Conservation (phyloP, 495 filamentous ascomycete genomes). For the Baudoinia panamericana region DNA sequence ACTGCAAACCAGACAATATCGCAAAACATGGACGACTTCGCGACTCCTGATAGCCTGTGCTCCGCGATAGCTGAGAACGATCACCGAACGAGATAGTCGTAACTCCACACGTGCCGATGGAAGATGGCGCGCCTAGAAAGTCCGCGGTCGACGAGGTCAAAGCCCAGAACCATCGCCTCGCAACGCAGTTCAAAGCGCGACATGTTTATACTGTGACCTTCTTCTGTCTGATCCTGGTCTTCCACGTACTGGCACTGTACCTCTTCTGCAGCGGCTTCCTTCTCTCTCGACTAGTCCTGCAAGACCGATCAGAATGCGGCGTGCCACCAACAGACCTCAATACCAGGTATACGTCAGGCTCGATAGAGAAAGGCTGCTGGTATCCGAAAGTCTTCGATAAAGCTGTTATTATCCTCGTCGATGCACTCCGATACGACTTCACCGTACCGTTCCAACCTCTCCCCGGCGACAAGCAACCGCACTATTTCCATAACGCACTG, state of each 20-base stretch:
- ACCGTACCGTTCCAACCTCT: slow-evolving; percentile 61
- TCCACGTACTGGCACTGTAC: slow-evolving; percentile 72
- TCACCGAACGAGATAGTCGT: no score
- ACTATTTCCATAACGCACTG: slow-evolving; percentile 76
- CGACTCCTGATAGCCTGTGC: no score
- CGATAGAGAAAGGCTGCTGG: slow-evolving; percentile 69
- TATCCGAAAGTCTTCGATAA: slow-evolving; percentile 85
- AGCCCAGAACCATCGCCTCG: slow-evolving; percentile 25
- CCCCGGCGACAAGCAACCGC: slow-evolving; percentile 37
- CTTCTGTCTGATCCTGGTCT: slow-evolving; percentile 40
- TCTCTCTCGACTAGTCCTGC: slow-evolving; percentile 78
- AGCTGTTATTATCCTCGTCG: slow-evolving; percentile 81
- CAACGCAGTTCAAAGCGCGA: slow-evolving; percentile 40
- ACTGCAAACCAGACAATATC: no score
- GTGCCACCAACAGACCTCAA: slow-evolving; percentile 49
- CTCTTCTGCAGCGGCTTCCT: slow-evolving; percentile 97
- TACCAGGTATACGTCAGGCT: slow-evolving; percentile 32
- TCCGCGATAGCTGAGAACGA: no score
- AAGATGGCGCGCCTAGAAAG: slow-evolving; percentile 3
- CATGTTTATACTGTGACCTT: slow-evolving; percentile 40
- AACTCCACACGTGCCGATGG: no score
- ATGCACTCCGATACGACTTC: slow-evolving; percentile 93
- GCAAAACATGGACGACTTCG: no score
- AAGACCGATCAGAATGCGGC: slow-evolving; percentile 72
- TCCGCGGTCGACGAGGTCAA: slow-evolving; percentile 4